Evolutionary conservation across 2,329 filamentous ascomycete species (phyloP).

Genomic region (Lasiodiplodia hormozganensis): DNA sequence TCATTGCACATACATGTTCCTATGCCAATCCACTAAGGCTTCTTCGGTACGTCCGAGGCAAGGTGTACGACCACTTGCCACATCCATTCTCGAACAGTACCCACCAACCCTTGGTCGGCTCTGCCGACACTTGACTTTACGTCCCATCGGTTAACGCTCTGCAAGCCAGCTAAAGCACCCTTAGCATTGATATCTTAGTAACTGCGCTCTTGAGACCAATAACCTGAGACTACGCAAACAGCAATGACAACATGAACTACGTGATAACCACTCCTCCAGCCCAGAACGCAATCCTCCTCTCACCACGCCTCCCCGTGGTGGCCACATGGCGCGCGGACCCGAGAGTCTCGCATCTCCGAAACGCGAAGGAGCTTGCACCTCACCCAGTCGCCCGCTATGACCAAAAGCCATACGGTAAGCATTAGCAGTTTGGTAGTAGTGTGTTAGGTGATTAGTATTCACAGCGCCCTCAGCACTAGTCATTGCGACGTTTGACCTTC

Average conservation of each 20-base stretch:
- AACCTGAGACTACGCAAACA: too few species aligned
- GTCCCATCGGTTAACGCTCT: neutral
- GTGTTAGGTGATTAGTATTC: neutral
- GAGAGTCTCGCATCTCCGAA: too few species aligned
- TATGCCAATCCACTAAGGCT: neutral
- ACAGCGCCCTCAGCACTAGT: neutral
- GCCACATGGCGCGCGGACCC: too few species aligned
- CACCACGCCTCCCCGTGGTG: too few species aligned
- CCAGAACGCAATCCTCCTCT: too few species aligned
- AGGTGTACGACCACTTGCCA: neutral
- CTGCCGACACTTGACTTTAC: neutral
- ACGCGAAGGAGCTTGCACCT: neutral
- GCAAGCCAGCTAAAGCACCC: neutral
- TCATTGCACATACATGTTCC: neutral
- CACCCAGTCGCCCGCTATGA: neutral
- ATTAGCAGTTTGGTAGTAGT: neutral
- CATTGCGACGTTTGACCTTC: neutral
- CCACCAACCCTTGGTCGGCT: neutral
- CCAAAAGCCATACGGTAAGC: neutral
- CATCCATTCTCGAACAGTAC: neutral
- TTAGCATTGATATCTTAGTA: too few species aligned
- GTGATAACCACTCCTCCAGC: too few species aligned
- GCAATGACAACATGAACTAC: too few species aligned
- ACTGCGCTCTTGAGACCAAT: too few species aligned
- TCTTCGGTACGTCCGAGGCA: neutral